Conservation (phyloP, 345 rosid species). For the Gossypium raimondii region DNA sequence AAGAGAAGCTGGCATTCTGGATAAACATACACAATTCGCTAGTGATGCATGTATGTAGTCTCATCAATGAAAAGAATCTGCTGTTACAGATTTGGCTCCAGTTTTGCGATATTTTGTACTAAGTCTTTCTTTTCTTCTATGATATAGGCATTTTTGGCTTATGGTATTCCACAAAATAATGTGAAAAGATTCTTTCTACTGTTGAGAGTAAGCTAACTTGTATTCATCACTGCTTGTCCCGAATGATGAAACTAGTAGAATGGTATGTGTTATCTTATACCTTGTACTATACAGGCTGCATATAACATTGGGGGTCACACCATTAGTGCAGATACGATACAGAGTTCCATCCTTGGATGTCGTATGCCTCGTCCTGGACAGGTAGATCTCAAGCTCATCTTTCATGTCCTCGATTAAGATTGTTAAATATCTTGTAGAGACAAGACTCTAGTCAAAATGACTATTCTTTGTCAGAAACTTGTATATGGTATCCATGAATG, state of each 20-base stretch:
- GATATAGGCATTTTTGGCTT: constrained; percentile 81
- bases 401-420: constrained; percentile 7
- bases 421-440: background rate
- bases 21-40: constrained; percentile 87
- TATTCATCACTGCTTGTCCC: background rate
- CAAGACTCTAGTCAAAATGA: background rate
- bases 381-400: constrained; percentile 38
- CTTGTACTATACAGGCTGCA: constrained; percentile 69
- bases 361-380: constrained; percentile 94
- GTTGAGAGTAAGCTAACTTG: constrained; percentile 52
- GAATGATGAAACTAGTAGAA: background rate
- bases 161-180: constrained; percentile 88
- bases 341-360: constrained; percentile 73
- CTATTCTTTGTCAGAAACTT: background rate
- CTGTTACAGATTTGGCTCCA: background rate
- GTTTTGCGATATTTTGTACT: background rate
- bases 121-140: constrained; percentile 9
- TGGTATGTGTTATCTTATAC: constrained; percentile 14
- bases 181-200: constrained; percentile 72
- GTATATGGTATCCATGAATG: background rate
- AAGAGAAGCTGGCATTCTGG: constrained; percentile 96
- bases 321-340: constrained; percentile 77
- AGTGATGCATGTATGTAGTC: constrained; percentile 85
- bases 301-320: constrained; percentile 90
- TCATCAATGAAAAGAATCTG: constrained; percentile 6